A percentile compares a stretch with the other conserved stretches of the same genome.
Conservation (phyloP, 768 basidiomycete genomes). For the Aureoboletus auriporus region DNA sequence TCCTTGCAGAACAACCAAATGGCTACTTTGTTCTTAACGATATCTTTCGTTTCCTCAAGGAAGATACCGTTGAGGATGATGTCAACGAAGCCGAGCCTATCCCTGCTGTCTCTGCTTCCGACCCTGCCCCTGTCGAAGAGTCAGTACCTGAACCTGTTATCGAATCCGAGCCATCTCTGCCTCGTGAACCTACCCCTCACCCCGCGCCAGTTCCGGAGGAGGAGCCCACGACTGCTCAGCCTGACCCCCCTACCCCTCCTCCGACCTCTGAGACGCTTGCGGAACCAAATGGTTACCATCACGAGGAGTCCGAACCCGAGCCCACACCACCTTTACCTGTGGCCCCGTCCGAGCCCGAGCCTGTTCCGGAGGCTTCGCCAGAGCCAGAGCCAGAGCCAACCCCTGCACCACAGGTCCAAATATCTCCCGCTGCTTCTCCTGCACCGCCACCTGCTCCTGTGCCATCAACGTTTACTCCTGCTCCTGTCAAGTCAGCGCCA, state of each 20-base stretch:
- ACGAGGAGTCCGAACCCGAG: conserved; percentile 32
- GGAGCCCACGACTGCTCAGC: conserved; percentile 37
- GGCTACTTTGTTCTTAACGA: conserved; percentile 99
- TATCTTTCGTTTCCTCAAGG: conserved; percentile 99
- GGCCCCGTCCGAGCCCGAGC: conserved; percentile 21
- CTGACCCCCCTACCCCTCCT: conserved; percentile 31
- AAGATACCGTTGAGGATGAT: conserved; percentile 85
- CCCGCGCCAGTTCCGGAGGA: conserved; percentile 32
- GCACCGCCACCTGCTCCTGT: conserved; percentile 29
- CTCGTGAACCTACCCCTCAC: conserved; percentile 27
- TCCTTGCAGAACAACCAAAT: conserved; percentile 98
- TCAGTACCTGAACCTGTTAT: conserved; percentile 28
- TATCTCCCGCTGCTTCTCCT: conserved; percentile 20
- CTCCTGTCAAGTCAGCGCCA: conserved; percentile 44
- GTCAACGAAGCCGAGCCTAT: conserved; percentile 44
- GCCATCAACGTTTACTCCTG: conserved; percentile 23
- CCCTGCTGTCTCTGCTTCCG: conserved; percentile 29
- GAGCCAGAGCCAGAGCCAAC: conserved; percentile 29
- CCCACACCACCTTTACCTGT: conserved; percentile 24
- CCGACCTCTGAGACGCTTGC: conserved; percentile 35
- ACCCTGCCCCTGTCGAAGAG: conserved; percentile 33
- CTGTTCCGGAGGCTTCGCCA: conserved; percentile 22
- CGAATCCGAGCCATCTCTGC: conserved; percentile 31
- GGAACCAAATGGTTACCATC: conserved; percentile 40
- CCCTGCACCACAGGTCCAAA: conserved; percentile 13